A percentile compares a stretch with the other conserved stretches of the same genome.
These are phyloP conservation scores for Phaeosphaeria sp. DNA, from an alignment of 2,329 filamentous ascomycete genomes.

Conservation along the genomic window DNA sequence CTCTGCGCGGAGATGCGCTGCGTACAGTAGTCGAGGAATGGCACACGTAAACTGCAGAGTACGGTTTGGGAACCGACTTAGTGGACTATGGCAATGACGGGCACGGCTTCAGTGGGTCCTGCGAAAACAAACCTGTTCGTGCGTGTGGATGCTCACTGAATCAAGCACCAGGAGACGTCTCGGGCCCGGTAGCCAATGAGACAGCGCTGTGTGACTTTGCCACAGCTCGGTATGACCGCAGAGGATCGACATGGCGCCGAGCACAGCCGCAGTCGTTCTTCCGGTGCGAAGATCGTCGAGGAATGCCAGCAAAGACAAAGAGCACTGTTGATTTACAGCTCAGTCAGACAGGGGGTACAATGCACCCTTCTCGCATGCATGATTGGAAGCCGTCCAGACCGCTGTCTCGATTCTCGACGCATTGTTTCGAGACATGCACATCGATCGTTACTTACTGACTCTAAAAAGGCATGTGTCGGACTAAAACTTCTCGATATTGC, in stretches of 20 bases:
- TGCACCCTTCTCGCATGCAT: background rate
- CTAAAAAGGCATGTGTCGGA: background rate
- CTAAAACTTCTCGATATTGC: background rate
- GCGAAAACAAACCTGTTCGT: constrained; percentile 15
- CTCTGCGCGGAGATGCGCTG: constrained; percentile 16
- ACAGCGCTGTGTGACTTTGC: constrained; percentile 15
- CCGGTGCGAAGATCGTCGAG: constrained; percentile 19
- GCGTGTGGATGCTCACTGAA: constrained; percentile 9
- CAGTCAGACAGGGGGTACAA: background rate
- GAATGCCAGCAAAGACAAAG: background rate
- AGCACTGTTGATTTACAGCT: background rate
- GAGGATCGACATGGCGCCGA: constrained; percentile 25
- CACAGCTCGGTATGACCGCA: constrained; percentile 35
- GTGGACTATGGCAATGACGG: constrained; percentile 26
- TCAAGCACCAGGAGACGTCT: background rate
- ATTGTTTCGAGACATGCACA: background rate
- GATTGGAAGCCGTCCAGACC: background rate
- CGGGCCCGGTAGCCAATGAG: constrained; percentile 15
- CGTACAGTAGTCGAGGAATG: constrained; percentile 2
- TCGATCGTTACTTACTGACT: background rate
- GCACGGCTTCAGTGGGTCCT: constrained; percentile 10
- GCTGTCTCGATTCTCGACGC: background rate
- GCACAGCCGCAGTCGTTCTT: constrained; percentile 28
- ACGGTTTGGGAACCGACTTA: constrained; percentile 19
- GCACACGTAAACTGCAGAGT: constrained; percentile 16